A percentile compares a stretch with the other conserved stretches of the same genome.
Conservation (phyloP, 768 basidiomycete genomes). For the Termitomyces sp. region DNA sequence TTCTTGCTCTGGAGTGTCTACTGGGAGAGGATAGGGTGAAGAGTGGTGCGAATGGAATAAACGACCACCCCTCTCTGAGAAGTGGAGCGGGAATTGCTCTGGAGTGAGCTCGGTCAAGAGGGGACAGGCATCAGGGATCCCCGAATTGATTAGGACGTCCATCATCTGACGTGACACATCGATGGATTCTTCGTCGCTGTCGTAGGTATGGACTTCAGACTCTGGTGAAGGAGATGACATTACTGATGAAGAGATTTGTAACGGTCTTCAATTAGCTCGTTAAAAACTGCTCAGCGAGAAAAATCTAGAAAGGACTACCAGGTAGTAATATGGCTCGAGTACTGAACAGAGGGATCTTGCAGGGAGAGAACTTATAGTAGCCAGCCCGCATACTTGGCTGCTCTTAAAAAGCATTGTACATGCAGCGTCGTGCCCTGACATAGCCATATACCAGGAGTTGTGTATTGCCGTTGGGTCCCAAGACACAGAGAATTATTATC, state of each 20-base stretch:
- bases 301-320: not conserved
- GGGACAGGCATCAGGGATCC: constrained; percentile 7
- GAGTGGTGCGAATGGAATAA: constrained; percentile 64
- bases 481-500: not conserved
- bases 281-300: not conserved
- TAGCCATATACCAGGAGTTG: not conserved
- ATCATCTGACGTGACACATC: not conserved
- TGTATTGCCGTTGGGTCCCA: not conserved
- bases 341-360: not conserved
- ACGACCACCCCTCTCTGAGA: constrained; percentile 50
- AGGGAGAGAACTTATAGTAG: not conserved
- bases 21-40: constrained; percentile 69
- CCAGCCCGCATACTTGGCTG: not conserved
- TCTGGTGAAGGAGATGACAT: constrained; percentile 13
- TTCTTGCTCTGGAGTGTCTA: constrained; percentile 63
- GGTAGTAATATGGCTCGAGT: not conserved
- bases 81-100: constrained; percentile 57
- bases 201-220: constrained; percentile 10
- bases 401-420: not conserved
- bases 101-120: constrained; percentile 32
- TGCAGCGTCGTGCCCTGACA: not conserved
- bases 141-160: not conserved
- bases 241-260: not conserved
- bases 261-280: not conserved
- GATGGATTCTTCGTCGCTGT: constrained; percentile 16